A percentile compares a stretch with the other conserved stretches of the same genome.
Conservation (phyloP, 257 asterid genomes). For the Leptodermis oblonga region DNA sequence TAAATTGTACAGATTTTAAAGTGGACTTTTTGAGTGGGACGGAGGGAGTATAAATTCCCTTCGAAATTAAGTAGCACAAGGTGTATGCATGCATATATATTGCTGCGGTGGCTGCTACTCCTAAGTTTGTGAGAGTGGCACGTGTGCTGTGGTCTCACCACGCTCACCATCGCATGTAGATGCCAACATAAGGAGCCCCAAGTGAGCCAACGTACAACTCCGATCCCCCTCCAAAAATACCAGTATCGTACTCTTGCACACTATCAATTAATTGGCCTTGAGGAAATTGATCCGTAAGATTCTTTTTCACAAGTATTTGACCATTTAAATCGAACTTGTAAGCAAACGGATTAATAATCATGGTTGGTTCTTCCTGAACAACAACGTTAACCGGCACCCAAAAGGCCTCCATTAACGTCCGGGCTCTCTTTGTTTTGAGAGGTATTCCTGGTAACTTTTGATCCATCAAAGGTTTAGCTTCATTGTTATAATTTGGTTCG, state of each 20-base stretch:
- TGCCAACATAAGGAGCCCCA: background rate
- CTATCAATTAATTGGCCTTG: background rate
- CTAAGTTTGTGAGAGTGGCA: no score
- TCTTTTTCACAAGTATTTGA: background rate
- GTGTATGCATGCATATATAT: no score
- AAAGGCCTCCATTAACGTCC: background rate
- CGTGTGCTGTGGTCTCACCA: no score
- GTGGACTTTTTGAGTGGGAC: no score
- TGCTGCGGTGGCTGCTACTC: no score
- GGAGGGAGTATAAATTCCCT: no score
- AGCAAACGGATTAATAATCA: background rate
- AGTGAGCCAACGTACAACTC: background rate
- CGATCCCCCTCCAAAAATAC: no score
- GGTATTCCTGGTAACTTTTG: no score
- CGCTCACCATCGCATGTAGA: no score
- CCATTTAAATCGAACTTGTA: background rate
- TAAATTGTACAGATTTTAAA: no score
- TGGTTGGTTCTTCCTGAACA: background rate
- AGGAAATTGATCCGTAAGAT: background rate
- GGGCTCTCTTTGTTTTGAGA: background rate
- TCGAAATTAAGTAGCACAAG: no score
- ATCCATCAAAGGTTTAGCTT: no score
- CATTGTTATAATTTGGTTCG: background rate
- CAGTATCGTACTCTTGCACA: background rate
- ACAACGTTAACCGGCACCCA: conserved; percentile 2